These are phyloP conservation scores for Nidularia pulvinata DNA, from an alignment of 768 basidiomycete genomes.

Conservation along the genomic window DNA sequence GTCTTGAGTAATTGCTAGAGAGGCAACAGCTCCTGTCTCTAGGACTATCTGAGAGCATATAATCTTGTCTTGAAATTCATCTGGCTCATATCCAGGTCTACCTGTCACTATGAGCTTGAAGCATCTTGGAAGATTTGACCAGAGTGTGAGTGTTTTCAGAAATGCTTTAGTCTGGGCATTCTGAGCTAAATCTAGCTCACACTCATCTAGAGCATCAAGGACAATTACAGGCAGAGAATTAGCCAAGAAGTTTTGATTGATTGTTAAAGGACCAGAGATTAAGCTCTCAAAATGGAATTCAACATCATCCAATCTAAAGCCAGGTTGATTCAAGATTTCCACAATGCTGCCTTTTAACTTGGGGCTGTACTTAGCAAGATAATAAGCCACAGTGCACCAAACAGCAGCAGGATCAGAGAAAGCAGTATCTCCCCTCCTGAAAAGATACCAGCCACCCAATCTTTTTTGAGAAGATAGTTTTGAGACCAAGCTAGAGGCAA, in stretches of 20 bases:
- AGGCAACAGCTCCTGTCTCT: neutral
- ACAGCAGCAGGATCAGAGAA: neutral
- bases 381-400: neutral
- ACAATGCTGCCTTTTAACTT: neutral
- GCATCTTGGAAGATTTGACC: neutral
- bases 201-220: neutral
- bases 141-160: neutral
- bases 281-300: neutral
- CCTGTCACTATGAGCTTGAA: neutral
- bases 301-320: neutral
- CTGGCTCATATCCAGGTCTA: neutral
- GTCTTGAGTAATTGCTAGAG: neutral
- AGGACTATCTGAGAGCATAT: too few species aligned
- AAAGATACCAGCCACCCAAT: neutral
- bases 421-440: neutral
- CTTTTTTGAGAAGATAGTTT: too few species aligned
- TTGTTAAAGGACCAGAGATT: neutral
- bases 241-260: neutral
- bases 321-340: neutral
- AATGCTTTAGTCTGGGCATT: neutral
- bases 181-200: neutral
- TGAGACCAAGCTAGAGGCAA: too few species aligned
- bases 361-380: neutral
- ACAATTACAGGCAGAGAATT: neutral
- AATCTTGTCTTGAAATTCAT: too few species aligned